These are phyloP conservation scores for Psilocybe cubensis DNA, from an alignment of 768 basidiomycete species.

Conservation along the genomic window DNA sequence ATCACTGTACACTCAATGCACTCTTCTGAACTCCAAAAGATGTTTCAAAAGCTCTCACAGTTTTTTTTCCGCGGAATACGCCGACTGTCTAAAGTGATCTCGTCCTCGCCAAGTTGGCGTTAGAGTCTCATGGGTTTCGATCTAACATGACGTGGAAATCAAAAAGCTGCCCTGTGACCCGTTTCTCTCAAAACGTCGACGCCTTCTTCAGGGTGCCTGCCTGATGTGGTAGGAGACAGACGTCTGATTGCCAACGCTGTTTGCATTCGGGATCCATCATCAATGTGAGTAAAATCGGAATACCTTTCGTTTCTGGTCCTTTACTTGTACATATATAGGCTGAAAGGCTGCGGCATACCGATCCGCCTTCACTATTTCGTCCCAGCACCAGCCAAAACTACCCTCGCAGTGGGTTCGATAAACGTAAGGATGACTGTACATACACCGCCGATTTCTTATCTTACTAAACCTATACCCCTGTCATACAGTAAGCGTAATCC, in stretches of 20 bases:
- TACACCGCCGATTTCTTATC: background rate
- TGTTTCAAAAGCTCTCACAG: background rate
- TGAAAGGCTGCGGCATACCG: background rate
- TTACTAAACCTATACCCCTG: background rate
- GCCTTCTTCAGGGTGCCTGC: background rate
- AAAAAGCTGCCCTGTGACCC: background rate
- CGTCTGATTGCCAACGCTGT: background rate
- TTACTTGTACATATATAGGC: background rate
- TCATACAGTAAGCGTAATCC: background rate
- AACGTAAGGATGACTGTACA: background rate
- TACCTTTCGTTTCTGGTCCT: background rate
- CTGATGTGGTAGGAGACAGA: background rate
- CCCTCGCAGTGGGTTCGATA: background rate
- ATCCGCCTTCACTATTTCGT: background rate
- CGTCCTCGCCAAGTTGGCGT: background rate
- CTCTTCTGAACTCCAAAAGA: background rate
- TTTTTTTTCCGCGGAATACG: background rate
- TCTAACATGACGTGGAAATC: background rate
- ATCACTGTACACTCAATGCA: background rate
- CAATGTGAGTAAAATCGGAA: background rate
- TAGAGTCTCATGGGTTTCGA: background rate
- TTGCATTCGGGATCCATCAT: background rate
- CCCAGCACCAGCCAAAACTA: background rate
- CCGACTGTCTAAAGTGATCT: conserved; percentile 1
- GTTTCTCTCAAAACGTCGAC: background rate